Conservation (phyloP, 2,329 filamentous ascomycete species). For the Fusarium xylarioides region DNA sequence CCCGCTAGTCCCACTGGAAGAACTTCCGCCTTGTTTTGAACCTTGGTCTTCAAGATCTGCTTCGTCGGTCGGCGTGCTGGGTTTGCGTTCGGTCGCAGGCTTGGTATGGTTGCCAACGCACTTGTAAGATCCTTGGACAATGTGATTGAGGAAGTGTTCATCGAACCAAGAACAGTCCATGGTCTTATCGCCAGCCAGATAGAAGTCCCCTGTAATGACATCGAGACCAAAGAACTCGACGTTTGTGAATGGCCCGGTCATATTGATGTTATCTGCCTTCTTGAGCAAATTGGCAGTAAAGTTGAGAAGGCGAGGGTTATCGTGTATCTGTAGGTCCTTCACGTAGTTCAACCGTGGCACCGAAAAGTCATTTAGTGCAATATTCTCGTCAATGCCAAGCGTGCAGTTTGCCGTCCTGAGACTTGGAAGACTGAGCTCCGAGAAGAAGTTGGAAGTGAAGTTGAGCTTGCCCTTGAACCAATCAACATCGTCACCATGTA, state of each 20-base stretch:
- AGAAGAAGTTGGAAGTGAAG: not conserved
- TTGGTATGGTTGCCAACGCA: not conserved
- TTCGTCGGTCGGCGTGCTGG: not conserved
- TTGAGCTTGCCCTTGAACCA: not conserved
- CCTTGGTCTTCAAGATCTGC: not conserved
- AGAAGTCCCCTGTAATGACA: not conserved
- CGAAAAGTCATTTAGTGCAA: not conserved
- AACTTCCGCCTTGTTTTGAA: not conserved
- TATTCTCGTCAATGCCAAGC: not conserved
- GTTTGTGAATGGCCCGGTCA: not conserved
- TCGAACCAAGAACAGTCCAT: not conserved
- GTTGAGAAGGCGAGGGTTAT: not conserved
- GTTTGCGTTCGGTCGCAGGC: not conserved
- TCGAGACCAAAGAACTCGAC: not conserved
- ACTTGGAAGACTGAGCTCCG: not conserved
- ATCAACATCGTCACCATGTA: not conserved
- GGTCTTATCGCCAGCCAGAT: accelerated
- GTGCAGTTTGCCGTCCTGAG: not conserved
- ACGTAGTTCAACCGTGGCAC: not conserved
- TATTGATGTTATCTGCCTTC: not conserved
- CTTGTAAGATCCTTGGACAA: not conserved
- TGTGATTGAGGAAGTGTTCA: not conserved
- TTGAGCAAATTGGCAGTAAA: not conserved
- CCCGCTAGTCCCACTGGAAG: accelerated
- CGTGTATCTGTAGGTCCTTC: accelerated